These are phyloP conservation scores for Leccinum incarnatum DNA, from an alignment of 768 basidiomycete genomes.

Conservation along the genomic window DNA sequence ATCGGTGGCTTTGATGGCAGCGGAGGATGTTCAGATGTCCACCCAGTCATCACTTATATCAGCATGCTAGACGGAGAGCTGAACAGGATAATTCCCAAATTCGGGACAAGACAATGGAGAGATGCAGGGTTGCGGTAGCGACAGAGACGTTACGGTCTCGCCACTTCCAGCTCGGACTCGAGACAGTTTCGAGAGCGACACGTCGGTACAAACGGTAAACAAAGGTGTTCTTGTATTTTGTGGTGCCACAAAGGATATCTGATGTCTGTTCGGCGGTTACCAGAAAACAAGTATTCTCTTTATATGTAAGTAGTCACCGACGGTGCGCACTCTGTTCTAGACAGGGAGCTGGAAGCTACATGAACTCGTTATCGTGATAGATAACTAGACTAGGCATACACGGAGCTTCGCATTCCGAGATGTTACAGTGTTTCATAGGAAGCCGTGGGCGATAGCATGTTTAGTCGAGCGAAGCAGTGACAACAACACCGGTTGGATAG, in stretches of 20 bases:
- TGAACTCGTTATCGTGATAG: background rate
- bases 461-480: background rate
- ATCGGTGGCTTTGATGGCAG: slow-evolving; percentile 23
- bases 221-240: slow-evolving; percentile 26
- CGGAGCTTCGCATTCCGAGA: background rate
- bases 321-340: background rate
- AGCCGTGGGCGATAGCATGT: background rate
- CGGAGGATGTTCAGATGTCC: slow-evolving; percentile 10
- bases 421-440: background rate
- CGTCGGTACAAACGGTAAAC: slow-evolving; percentile 11
- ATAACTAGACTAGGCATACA: slow-evolving; percentile 2
- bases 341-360: background rate
- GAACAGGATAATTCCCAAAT: slow-evolving; percentile 20
- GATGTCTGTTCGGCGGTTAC: background rate
- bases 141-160: slow-evolving; percentile 11
- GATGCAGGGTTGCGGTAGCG: slow-evolving; percentile 22
- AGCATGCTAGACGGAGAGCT: background rate
- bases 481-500: background rate
- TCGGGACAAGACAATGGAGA: slow-evolving; percentile 19
- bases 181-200: background rate
- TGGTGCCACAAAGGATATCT: background rate
- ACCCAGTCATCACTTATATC: slow-evolving; percentile 25
- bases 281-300: slow-evolving; percentile 5
- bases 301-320: background rate
- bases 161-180: background rate